These are phyloP conservation scores for Alternaria metachromatica DNA, from an alignment of 2,329 filamentous ascomycete genomes.

Conservation along the genomic window DNA sequence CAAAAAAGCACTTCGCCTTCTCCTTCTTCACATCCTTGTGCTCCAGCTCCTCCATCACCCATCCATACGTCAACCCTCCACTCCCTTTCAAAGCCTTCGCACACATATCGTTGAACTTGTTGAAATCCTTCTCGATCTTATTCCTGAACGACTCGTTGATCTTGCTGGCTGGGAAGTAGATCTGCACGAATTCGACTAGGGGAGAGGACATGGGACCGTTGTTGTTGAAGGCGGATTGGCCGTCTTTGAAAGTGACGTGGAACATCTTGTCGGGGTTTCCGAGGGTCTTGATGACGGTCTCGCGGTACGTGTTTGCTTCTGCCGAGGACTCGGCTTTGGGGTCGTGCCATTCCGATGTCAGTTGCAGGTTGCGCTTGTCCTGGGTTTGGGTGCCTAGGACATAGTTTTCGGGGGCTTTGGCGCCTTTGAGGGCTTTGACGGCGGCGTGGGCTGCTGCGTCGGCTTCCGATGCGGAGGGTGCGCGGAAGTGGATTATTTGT, in stretches of 20 bases:
- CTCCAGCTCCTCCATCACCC: conserved; percentile 9
- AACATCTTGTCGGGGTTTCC: not conserved
- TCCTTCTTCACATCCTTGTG: not conserved
- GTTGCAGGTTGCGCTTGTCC: not conserved
- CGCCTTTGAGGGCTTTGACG: conserved; percentile 5
- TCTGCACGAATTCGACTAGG: conserved; percentile 7
- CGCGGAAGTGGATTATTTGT: conserved; percentile 6
- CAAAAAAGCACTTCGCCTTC: conserved; percentile 3
- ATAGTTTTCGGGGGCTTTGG: conserved; percentile 5
- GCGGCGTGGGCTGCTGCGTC: not conserved
- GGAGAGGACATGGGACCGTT: conserved; percentile 1
- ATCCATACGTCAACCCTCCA: not conserved
- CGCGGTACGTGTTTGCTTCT: not conserved
- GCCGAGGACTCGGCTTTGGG: not conserved
- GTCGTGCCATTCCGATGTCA: conserved; percentile 10
- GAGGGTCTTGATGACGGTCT: not conserved
- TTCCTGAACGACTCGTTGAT: not conserved
- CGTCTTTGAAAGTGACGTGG: not conserved
- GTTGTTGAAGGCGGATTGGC: not conserved
- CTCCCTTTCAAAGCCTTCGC: not conserved
- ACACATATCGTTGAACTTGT: not conserved
- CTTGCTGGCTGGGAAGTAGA: not conserved
- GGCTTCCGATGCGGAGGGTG: not conserved
- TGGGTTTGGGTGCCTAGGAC: not conserved
- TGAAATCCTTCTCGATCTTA: not conserved